phyloP scores from a whole-genome alignment of 441 rosid species.

The Populus hybrid region DNA sequence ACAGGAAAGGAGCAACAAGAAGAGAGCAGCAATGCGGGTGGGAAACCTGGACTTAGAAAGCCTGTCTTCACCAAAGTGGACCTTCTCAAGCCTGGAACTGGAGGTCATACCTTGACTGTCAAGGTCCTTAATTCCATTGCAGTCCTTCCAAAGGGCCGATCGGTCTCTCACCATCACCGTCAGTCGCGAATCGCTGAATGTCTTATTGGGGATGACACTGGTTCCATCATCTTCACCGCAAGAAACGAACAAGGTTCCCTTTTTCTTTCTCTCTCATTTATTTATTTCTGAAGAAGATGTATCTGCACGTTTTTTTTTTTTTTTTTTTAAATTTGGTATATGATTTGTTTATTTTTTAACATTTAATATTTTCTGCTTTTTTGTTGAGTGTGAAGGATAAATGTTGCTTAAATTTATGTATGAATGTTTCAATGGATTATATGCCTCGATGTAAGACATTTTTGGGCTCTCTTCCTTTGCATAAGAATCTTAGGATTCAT shows the following conservation, averaged over 20 bases:
- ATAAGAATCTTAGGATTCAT: background rate
- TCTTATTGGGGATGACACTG: constrained; percentile 63
- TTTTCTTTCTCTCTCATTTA: background rate
- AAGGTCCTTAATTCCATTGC: constrained; percentile 39
- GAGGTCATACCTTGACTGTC: constrained; percentile 50
- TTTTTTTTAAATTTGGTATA: no score
- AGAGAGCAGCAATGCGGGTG: background rate
- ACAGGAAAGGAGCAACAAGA: background rate
- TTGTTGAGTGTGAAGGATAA: no score
- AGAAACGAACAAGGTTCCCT: constrained; percentile 27
- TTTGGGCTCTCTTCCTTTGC: background rate
- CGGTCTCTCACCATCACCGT: constrained; percentile 42
- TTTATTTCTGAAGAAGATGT: background rate
- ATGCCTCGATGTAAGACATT: background rate
- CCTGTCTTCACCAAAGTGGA: constrained; percentile 63
- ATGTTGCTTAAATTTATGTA: background rate
- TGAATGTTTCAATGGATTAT: background rate
- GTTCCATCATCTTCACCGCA: constrained; percentile 50
- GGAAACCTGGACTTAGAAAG: constrained; percentile 33
- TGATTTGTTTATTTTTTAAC: background rate
- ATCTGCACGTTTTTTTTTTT: no score
- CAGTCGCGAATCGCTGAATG: constrained; percentile 51
- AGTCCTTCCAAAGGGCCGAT: constrained; percentile 32
- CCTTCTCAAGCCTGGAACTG: constrained; percentile 51
- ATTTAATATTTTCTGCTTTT: background rate